Conservation (phyloP, 2,329 filamentous ascomycete species). For the Myriosclerotinia duriaeana region DNA sequence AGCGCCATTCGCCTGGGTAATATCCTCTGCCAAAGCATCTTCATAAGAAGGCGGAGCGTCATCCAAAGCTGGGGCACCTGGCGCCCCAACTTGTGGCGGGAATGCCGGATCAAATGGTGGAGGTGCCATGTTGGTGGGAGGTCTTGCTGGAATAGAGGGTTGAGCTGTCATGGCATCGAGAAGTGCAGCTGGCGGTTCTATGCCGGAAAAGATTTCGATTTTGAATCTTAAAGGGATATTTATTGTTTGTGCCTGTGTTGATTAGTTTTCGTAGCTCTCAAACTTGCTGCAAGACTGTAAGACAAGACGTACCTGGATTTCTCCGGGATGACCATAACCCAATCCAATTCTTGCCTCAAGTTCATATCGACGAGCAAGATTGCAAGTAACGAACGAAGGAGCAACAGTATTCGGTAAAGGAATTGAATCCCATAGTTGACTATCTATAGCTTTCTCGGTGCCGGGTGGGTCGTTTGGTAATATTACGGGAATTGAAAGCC, state of each 20-base stretch:
- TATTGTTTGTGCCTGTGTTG: conserved; percentile 66
- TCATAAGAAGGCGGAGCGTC: conserved; percentile 95
- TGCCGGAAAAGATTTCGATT: conserved; percentile 82
- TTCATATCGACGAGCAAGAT: conserved; percentile 78
- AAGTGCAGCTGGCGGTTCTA: conserved; percentile 75
- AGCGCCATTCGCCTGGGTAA: conserved; percentile 68
- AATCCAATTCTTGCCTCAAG: conserved; percentile 79
- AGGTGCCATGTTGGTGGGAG: conserved; percentile 35
- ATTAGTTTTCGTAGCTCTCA: conserved; percentile 24
- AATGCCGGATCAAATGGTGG: conserved; percentile 52
- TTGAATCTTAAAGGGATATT: conserved; percentile 76
- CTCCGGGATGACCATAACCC: conserved; percentile 64
- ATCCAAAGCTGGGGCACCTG: conserved; percentile 52
- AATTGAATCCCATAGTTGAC: conserved; percentile 68
- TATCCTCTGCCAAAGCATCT: conserved; percentile 79
- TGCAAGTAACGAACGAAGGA: conserved; percentile 86
- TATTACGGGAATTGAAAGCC: conserved; percentile 71
- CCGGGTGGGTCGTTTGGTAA: conserved; percentile 57
- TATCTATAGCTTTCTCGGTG: conserved; percentile 68
- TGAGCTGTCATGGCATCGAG: conserved; percentile 59
- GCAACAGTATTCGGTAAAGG: conserved; percentile 81
- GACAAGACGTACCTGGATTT: conserved; percentile 38
- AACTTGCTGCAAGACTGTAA: not conserved
- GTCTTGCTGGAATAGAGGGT: conserved; percentile 27
- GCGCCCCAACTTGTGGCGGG: conserved; percentile 55